A percentile compares a stretch with the other conserved stretches of the same genome.
Evolutionary conservation across 2,329 filamentous ascomycete genomes (phyloP).

Genomic region (Xylariomycetidae sp.): DNA sequence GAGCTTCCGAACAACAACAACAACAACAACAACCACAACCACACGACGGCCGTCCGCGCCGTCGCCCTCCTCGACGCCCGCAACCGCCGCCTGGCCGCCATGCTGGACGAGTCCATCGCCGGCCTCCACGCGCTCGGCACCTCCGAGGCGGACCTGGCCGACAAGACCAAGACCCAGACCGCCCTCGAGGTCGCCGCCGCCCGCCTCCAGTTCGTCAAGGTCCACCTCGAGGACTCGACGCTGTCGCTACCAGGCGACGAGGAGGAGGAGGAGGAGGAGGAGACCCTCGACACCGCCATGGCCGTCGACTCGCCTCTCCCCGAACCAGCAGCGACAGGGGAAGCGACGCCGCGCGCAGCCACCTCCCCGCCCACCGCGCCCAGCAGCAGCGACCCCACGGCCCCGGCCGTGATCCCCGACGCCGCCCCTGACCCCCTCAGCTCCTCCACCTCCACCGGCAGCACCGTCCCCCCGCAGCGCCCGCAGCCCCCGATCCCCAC

Average conservation of each 20-base stretch:
- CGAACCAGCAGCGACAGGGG: slow-evolving; percentile 1
- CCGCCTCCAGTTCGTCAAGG: slow-evolving; percentile 60
- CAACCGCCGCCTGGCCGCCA: slow-evolving; percentile 59
- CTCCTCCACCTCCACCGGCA: slow-evolving; percentile 10
- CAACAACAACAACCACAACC: too few relatives aligned
- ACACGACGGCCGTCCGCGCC: slow-evolving; percentile 29
- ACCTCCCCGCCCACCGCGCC: neutral
- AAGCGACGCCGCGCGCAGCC: slow-evolving; percentile 4
- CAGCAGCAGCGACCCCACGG: slow-evolving; percentile 1
- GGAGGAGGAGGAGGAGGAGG: slow-evolving; percentile 6
- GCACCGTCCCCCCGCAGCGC: slow-evolving; percentile 11
- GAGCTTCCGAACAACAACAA: slow-evolving; percentile 25
- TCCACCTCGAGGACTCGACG: slow-evolving; percentile 53
- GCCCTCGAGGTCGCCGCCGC: slow-evolving; percentile 53
- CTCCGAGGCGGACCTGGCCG: slow-evolving; percentile 43
- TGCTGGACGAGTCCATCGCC: slow-evolving; percentile 62
- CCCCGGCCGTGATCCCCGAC: slow-evolving; percentile 8
- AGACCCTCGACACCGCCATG: slow-evolving; percentile 17
- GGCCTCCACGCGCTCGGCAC: slow-evolving; percentile 58
- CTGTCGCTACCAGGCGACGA: slow-evolving; percentile 41
- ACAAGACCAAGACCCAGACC: slow-evolving; percentile 44
- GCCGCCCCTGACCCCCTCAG: slow-evolving; percentile 20
- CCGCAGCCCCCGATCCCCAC: slow-evolving; percentile 45
- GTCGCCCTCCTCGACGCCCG: slow-evolving; percentile 54
- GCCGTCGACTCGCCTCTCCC: slow-evolving; percentile 9